Evolutionary conservation across 208 protist species (phyloP), one percentile per base, ranked within the genome.

Genomic region (Leptomonas pyrrhocoris): DNA sequence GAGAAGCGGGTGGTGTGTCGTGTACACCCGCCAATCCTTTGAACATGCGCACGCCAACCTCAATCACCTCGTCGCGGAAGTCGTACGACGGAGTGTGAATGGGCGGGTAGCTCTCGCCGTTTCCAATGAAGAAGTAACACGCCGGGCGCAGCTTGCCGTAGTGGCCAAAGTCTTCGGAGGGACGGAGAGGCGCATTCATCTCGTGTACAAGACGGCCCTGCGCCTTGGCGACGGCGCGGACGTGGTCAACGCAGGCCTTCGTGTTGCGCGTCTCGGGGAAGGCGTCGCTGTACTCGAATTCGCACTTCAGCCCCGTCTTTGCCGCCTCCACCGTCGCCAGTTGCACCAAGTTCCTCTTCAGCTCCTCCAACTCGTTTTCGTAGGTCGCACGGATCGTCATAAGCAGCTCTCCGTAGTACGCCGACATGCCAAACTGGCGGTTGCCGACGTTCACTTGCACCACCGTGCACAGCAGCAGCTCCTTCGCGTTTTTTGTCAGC

Each of bases 211-310:
- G 64, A 7, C 68, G 58, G 13, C 67, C 67, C 55, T 72, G 66
- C 59, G 30, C 15, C 38, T 58, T 66, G 11, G 79, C 79, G 23
- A 84, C 69, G 1, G 54, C 60, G 40, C 79, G 72, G n/a, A 84
- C 73, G 58, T 72, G 63, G 40, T 76, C 69, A n/a, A 68, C 74
- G 62, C 79, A 84, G 49, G 19, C 64, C 58, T 59, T 63, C 16
- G 77, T 72, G 58, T 79, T 84, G 60, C 73, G 71, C 54, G 73
- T 84, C 66, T 84, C 79, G 1, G 79, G 79, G 56, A 84, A 84
- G 48, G 61, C 68, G 36, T 84, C 79, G 40, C 68, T 76, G 69
- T 84, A 84, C 55, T 84, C 79, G 48, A 79, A 77, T 40, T 2
- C 59, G 40, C 77, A 70, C 60, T 58, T 45, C 48, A 83, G 68